Percentiles rank a stretch among this genome's conserved stretches.
Evolutionary conservation across 805 yeast species (phyloP).

Genomic region (Wickerhamiella kazuoi): DNA sequence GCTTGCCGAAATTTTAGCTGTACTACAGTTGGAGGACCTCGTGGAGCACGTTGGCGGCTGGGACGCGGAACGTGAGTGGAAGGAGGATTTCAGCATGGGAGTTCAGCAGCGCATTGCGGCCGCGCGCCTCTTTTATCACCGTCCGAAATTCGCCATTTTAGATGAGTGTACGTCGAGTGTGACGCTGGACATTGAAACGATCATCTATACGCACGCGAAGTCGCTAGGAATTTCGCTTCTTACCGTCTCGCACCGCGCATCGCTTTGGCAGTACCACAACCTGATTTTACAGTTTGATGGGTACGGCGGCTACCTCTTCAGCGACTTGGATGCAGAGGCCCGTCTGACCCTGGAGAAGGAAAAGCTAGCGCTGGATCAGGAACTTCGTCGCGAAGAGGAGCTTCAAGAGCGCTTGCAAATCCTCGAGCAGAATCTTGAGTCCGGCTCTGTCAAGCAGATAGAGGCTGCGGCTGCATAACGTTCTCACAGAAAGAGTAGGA

Average conservation of each 20-base stretch:
- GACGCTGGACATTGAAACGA: constrained; percentile 75
- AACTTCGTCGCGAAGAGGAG: constrained; percentile 50
- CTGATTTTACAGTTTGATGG: constrained; percentile 72
- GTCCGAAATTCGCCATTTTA: constrained; percentile 81
- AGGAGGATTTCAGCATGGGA: constrained; percentile 74
- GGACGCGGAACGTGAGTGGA: constrained; percentile 63
- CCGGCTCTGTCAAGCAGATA: neutral
- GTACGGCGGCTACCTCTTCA: constrained; percentile 49
- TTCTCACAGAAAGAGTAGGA: too few relatives aligned
- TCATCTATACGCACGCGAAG: constrained; percentile 74
- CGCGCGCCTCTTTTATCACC: constrained; percentile 81
- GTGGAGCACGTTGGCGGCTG: constrained; percentile 34
- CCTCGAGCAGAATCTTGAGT: constrained; percentile 20
- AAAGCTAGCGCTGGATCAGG: constrained; percentile 48
- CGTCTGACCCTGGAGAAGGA: constrained; percentile 66
- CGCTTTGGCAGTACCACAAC: constrained; percentile 83
- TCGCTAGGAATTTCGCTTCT: constrained; percentile 60
- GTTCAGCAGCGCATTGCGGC: constrained; percentile 87
- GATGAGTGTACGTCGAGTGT: constrained; percentile 95
- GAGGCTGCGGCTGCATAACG: too few relatives aligned
- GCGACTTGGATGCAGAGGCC: constrained; percentile 50
- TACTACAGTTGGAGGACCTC: constrained; percentile 20
- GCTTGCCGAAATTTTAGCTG: constrained; percentile 20
- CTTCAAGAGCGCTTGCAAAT: constrained; percentile 50
- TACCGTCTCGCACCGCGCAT: constrained; percentile 84